Evolutionary conservation across 257 asterid genomes (phyloP).

Genomic region (Hygrophila difformis): DNA sequence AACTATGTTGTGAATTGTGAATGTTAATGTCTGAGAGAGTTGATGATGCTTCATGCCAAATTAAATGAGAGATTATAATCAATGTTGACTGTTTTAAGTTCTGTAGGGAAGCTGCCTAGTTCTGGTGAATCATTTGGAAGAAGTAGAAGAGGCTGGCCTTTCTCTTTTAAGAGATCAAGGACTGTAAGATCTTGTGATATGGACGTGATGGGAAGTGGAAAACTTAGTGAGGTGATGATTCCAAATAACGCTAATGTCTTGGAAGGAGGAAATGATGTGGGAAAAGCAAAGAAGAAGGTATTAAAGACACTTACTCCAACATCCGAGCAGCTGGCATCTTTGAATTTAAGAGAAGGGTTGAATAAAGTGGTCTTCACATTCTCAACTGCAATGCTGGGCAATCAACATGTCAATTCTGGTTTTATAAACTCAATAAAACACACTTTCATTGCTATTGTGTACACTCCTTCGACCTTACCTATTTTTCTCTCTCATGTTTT

Average conservation of each 20-base stretch:
- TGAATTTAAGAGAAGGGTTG: slow-evolving; percentile 74
- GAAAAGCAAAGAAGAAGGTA: slow-evolving; percentile 38
- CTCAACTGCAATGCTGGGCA: slow-evolving; percentile 88
- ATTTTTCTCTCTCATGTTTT: background rate
- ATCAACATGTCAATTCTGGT: slow-evolving; percentile 62
- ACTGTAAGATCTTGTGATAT: slow-evolving; percentile 24
- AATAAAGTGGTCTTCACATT: slow-evolving; percentile 68
- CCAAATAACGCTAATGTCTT: slow-evolving; percentile 16
- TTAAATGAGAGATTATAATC: slow-evolving; percentile 5
- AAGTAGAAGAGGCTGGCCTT: slow-evolving; percentile 37
- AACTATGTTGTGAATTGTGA: background rate
- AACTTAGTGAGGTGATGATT: slow-evolving; percentile 4
- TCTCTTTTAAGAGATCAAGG: slow-evolving; percentile 38
- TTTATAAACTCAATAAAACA: background rate
- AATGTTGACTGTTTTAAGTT: slow-evolving; percentile 16
- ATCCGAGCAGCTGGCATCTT: slow-evolving; percentile 71
- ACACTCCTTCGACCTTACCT: no score
- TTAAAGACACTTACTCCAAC: slow-evolving; percentile 53
- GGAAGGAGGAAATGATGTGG: slow-evolving; percentile 25
- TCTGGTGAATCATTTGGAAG: slow-evolving; percentile 28
- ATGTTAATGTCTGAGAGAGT: background rate
- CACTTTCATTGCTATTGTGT: no score
- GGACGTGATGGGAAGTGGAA: slow-evolving; percentile 4
- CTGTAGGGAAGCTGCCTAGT: slow-evolving; percentile 40
- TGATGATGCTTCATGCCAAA: slow-evolving; percentile 1